Conservation (phyloP, 352 stramenopile species). For the Phytophthora syringae region DNA sequence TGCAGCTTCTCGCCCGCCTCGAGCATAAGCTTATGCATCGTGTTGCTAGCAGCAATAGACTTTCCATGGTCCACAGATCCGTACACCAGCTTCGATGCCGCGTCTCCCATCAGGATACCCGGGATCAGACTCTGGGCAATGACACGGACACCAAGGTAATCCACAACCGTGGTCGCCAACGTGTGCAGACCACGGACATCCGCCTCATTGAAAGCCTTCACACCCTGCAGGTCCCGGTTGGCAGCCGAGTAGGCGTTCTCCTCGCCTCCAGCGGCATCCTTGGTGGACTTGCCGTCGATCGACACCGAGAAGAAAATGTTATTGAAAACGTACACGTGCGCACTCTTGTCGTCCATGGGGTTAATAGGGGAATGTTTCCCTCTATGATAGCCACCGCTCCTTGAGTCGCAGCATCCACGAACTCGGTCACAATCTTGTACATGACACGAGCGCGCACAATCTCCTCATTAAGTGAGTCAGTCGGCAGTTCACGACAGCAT, state of each 20-base stretch:
- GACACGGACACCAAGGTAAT: conserved; percentile 95
- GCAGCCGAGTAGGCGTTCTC: conserved; percentile 86
- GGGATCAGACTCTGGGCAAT: conserved; percentile 97
- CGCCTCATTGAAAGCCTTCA: conserved; percentile 92
- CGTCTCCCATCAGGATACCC: conserved; percentile 95
- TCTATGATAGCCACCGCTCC: conserved; percentile 94
- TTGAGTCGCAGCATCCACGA: conserved; percentile 92
- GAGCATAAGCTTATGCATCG: conserved; percentile 93
- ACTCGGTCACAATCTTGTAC: conserved; percentile 96
- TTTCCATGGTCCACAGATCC: conserved; percentile 93
- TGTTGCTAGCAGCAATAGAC: conserved; percentile 89
- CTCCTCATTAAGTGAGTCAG: conserved; percentile 84
- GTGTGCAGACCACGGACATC: conserved; percentile 94
- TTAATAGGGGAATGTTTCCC: conserved; percentile 96
- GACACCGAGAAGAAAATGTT: conserved; percentile 98
- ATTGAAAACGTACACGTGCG: conserved; percentile 98
- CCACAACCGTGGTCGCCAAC: conserved; percentile 94
- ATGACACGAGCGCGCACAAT: conserved; percentile 94
- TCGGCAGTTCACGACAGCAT: conserved; percentile 86
- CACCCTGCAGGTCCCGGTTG: conserved; percentile 91
- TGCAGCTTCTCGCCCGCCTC: conserved; percentile 85
- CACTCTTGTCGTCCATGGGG: conserved; percentile 92
- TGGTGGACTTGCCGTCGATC: conserved; percentile 75
- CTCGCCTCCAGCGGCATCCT: conserved; percentile 70
- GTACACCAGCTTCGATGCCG: conserved; percentile 95